Evolutionary conservation across 768 basidiomycete species (phyloP).

Genomic region (Hydnum rufescens): DNA sequence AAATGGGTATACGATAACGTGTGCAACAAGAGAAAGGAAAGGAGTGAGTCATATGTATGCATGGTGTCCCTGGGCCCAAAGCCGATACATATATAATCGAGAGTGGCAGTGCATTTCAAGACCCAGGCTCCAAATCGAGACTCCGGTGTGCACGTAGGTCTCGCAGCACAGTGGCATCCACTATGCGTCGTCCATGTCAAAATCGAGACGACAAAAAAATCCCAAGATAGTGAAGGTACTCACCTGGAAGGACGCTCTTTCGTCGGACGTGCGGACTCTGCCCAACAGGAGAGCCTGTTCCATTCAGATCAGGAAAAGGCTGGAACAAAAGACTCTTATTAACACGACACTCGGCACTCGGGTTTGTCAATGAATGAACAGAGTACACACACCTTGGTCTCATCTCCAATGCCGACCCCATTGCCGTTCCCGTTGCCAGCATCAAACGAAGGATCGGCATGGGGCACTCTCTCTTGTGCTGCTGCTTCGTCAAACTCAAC

Average conservation of each 20-base stretch:
- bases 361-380: slow-evolving; percentile 7
- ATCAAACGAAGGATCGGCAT: slow-evolving; percentile 7
- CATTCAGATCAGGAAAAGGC: slow-evolving; percentile 45
- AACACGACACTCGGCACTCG: background rate
- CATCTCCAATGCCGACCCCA: background rate
- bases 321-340: slow-evolving; percentile 23
- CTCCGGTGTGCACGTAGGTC: slow-evolving; percentile 59
- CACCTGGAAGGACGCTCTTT: slow-evolving; percentile 88
- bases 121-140: slow-evolving; percentile 9
- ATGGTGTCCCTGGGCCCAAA: too few species aligned
- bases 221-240: slow-evolving; percentile 12
- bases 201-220: slow-evolving; percentile 1
- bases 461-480: background rate
- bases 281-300: slow-evolving; percentile 31
- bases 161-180: slow-evolving; percentile 73
- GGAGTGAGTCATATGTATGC: too few species aligned
- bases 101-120: too few species aligned
- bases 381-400: slow-evolving; percentile 8
- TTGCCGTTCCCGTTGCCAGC: background rate
- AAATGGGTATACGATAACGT: too few species aligned
- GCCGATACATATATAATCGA: too few species aligned
- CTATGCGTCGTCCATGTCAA: slow-evolving; percentile 26
- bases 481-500: slow-evolving; percentile 19
- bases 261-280: slow-evolving; percentile 70
- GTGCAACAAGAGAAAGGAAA: too few species aligned